A percentile compares a stretch with the other conserved stretches of the same genome.
These are phyloP conservation scores for Cylindrotheca fusiformis DNA, from an alignment of 108 stramenopile genomes.

Conservation along the genomic window DNA sequence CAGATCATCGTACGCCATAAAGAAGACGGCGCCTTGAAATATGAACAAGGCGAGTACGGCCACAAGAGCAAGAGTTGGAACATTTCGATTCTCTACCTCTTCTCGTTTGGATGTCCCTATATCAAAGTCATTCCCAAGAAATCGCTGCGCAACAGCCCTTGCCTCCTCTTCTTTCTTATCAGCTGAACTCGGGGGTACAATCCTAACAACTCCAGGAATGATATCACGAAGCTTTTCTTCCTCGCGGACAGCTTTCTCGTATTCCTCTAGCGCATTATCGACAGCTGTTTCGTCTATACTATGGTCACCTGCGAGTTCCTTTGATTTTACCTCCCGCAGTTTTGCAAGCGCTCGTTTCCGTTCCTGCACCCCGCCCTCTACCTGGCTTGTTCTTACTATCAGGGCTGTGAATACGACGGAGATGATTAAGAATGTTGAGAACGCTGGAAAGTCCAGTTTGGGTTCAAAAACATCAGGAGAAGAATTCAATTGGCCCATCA, in stretches of 20 bases:
- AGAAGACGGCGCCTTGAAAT: not conserved
- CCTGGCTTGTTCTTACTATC: constrained; percentile 45
- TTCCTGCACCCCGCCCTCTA: constrained; percentile 48
- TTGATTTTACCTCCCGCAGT: constrained; percentile 47
- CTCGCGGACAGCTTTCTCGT: constrained; percentile 46
- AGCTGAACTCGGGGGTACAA: constrained; percentile 48
- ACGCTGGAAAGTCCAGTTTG: constrained; percentile 53
- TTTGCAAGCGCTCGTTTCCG: constrained; percentile 45
- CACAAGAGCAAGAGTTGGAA: not conserved
- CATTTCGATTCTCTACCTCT: not conserved
- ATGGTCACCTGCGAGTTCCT: constrained; percentile 37
- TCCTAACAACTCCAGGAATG: constrained; percentile 57
- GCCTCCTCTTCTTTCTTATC: constrained; percentile 31
- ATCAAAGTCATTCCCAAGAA: constrained; percentile 25
- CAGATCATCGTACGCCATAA: not conserved
- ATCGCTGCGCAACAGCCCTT: constrained; percentile 42
- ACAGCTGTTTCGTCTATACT: constrained; percentile 20
- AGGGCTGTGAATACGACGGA: constrained; percentile 48
- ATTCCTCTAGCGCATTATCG: constrained; percentile 28
- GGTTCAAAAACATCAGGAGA: constrained; percentile 45
- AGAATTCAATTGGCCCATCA: too few species aligned
- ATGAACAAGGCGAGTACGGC: not conserved
- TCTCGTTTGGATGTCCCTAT: constrained; percentile 16
- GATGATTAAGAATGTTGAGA: constrained; percentile 56
- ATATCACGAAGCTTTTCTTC: constrained; percentile 60